Evolutionary conservation across 371 early-diverging fungal species (phyloP).

Genomic region (Syncephalastrum racemosum): DNA sequence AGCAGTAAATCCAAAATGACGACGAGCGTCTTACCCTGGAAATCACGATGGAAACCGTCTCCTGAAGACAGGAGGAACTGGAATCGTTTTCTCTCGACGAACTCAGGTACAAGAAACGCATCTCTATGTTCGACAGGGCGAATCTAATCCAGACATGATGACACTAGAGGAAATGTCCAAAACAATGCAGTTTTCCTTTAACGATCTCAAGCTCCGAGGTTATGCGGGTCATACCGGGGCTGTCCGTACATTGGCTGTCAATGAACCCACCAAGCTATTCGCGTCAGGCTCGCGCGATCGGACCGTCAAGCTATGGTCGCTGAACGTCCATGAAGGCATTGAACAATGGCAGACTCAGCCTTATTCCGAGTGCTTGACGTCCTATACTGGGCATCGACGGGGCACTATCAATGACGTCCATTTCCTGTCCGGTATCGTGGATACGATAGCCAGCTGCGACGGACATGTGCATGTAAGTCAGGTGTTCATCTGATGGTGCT

Average conservation of each 20-base stretch:
- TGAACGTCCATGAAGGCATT: slow-evolving; percentile 63
- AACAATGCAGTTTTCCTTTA: slow-evolving; percentile 68
- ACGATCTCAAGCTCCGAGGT: slow-evolving; percentile 62
- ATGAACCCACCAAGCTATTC: slow-evolving; percentile 58
- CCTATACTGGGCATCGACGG: slow-evolving; percentile 62
- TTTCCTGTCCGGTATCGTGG: slow-evolving; percentile 53
- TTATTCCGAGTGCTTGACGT: slow-evolving; percentile 56
- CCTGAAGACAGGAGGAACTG: slow-evolving; percentile 64
- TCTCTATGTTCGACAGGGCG: background rate
- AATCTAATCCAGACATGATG: background rate
- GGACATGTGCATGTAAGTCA: slow-evolving; percentile 62
- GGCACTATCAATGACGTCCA: slow-evolving; percentile 54
- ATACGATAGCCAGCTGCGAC: slow-evolving; percentile 67
- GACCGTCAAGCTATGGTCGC: slow-evolving; percentile 72
- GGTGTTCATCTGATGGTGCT: background rate
- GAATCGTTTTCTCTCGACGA: slow-evolving; percentile 68
- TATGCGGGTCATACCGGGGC: slow-evolving; percentile 63
- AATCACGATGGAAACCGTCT: slow-evolving; percentile 51
- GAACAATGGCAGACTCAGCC: slow-evolving; percentile 58
- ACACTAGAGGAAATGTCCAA: slow-evolving; percentile 67
- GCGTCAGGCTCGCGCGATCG: slow-evolving; percentile 67
- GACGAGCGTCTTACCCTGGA: slow-evolving; percentile 50
- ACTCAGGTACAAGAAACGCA: slow-evolving; percentile 34
- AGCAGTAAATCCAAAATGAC: slow-evolving; percentile 32
- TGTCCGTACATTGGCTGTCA: slow-evolving; percentile 51